These are phyloP conservation scores for Arabidopsis arenosa DNA, from an alignment of 345 rosid species.

Conservation along the genomic window DNA sequence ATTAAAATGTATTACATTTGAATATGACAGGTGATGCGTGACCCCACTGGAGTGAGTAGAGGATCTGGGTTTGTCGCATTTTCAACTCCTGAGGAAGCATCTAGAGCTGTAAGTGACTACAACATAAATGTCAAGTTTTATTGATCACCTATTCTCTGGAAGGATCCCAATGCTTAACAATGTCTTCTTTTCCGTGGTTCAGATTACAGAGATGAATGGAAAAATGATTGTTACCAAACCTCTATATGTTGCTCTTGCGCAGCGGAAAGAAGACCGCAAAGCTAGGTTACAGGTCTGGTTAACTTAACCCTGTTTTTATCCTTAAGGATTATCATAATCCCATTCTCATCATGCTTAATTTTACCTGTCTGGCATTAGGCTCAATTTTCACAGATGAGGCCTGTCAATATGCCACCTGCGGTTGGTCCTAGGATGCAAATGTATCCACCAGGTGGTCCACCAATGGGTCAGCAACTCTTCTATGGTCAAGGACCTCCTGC, in stretches of 20 bases:
- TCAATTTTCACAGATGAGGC: slow-evolving; percentile 91
- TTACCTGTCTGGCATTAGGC: slow-evolving; percentile 52
- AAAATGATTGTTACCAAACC: slow-evolving; percentile 90
- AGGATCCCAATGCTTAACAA: neutral
- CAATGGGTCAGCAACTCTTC: slow-evolving; percentile 63
- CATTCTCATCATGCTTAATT: neutral
- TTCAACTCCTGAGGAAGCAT: slow-evolving; percentile 86
- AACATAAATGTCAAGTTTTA: neutral
- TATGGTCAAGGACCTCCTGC: slow-evolving; percentile 96
- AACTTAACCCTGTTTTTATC: neutral
- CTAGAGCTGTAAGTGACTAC: slow-evolving; percentile 75
- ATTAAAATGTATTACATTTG: slow-evolving; percentile 25
- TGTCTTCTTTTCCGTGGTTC: slow-evolving; percentile 14
- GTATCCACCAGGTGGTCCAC: slow-evolving; percentile 82
- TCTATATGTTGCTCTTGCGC: slow-evolving; percentile 92
- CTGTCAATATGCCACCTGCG: slow-evolving; percentile 72
- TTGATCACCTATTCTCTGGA: neutral
- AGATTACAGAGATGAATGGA: slow-evolving; percentile 79
- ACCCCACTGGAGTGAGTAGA: slow-evolving; percentile 80
- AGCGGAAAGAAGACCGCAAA: slow-evolving; percentile 89
- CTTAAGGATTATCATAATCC: neutral
- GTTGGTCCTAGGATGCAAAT: slow-evolving; percentile 88
- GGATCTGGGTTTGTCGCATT: slow-evolving; percentile 98
- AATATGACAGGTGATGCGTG: slow-evolving; percentile 80
- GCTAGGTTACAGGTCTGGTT: slow-evolving; percentile 86